Conservation (phyloP, 257 asterid species). For the Solanum chiquidenum region DNA sequence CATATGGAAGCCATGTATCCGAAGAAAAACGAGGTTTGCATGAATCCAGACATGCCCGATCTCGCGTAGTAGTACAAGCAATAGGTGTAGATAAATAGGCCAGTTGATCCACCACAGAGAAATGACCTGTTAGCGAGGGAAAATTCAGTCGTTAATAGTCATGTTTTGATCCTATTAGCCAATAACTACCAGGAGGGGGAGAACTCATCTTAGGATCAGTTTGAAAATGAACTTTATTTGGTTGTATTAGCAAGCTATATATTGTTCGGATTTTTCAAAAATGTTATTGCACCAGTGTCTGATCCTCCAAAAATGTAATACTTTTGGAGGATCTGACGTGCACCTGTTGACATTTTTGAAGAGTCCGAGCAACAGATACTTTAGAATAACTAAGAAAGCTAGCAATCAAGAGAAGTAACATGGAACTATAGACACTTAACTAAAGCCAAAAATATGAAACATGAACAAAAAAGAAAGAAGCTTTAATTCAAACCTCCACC, state of each 20-base stretch:
- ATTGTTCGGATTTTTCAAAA: not conserved
- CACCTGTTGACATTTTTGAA: not conserved
- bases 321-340: not conserved
- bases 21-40: conserved; percentile 26
- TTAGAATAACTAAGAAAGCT: not conserved
- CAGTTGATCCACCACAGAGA: conserved; percentile 21
- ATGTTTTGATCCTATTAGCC: not conserved
- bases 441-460: not conserved
- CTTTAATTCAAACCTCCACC: conserved; percentile 22
- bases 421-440: not conserved
- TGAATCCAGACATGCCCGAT: conserved; percentile 14
- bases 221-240: not conserved
- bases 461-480: not conserved
- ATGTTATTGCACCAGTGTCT: not conserved
- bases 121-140: conserved; percentile 7
- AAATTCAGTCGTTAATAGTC: not conserved
- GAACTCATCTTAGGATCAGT: not conserved
- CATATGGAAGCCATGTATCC: conserved; percentile 24
- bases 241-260: not conserved
- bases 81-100: conserved; percentile 7
- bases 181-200: not conserved
- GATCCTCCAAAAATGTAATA: not conserved
- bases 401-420: not conserved
- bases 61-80: conserved; percentile 8
- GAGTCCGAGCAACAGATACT: not conserved